Evolutionary conservation across 441 rosid genomes (phyloP), one percentile per base, ranked within the genome.

Genomic region (Populus hybrid): DNA sequence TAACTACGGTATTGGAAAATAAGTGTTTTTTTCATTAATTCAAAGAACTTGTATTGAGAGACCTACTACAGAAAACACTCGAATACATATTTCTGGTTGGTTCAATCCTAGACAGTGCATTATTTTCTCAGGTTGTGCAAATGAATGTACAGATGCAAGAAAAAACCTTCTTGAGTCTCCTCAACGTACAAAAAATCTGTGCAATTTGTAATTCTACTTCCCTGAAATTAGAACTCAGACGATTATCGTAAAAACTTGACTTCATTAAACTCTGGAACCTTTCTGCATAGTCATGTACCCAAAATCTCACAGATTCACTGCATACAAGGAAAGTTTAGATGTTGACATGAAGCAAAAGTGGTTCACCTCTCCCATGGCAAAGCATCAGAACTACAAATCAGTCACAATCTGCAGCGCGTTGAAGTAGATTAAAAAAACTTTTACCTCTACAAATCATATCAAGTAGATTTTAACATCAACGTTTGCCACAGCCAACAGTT

Each of bases 71-170:
- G 69, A 64, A 57, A 69, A 80, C 69, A 73, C 69, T 69, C 67
- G 65, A 70, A 75, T 69, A 77, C 79, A 84, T 75, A 61, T 72
- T 57, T 57, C 73, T 66, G 63, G 69, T 30, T 63, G 64, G 28
- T 21, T 61, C 23, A 18, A 74, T 81, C 78, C 75, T 57, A 50
- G 76, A 53, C 32, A 67, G 38, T 28, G 64, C 69, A 65, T 76
- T 79, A 74, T 79, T 69, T 64, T 36, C 65, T 3, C 8, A 32
- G 76, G 14, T 36, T 23, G 6, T 50, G 76, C 68, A 81, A 79
- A 71, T 50, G 67, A 77, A 84, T 81, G 50, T 72, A 83, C 81
- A 87, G 20, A 69, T 61, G 83, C 81, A 69, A 78, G 73, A 78
- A 79, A 81, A 32, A 57, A 69, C 69, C 82, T 69, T 65, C 9